phyloP scores from a whole-genome alignment of 73 alveolate species.

The Paramecium biaurelia region DNA sequence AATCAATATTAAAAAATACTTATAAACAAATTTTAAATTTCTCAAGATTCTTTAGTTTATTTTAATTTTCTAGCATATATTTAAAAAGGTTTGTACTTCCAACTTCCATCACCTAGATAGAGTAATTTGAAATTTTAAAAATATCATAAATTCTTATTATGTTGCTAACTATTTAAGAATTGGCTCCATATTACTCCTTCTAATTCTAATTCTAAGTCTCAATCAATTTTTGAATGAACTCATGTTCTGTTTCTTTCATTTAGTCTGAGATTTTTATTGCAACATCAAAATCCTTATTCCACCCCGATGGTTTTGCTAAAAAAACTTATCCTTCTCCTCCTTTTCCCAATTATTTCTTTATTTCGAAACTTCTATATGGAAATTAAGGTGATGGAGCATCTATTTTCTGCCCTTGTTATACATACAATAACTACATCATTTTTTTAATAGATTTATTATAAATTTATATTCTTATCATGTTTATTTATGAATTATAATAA shows the following conservation, averaged over 20 bases:
- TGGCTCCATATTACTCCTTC: not conserved
- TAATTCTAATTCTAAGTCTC: not conserved
- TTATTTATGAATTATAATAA: too few species aligned
- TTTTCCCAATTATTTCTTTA: not conserved
- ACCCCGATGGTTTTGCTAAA: not conserved
- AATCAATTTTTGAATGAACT: not conserved
- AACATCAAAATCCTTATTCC: not conserved
- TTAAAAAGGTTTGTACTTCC: not conserved
- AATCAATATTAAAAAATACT: not conserved
- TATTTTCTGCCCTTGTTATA: not conserved
- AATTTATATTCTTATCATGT: not conserved
- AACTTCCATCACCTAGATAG: not conserved
- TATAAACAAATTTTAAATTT: not conserved
- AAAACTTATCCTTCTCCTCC: not conserved
- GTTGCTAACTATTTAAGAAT: not conserved
- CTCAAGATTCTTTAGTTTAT: not conserved
- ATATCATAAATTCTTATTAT: not conserved
- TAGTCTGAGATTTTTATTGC: not conserved
- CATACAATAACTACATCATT: not conserved
- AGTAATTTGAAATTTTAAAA: not conserved
- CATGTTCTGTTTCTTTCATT: not conserved
- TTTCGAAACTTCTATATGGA: not conserved
- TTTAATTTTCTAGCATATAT: not conserved
- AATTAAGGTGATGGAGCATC: not conserved
- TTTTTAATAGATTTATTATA: not conserved